Evolutionary conservation across 352 stramenopile genomes (phyloP), one percentile per base, ranked within the genome.

Genomic region (Phytophthora sp.): DNA sequence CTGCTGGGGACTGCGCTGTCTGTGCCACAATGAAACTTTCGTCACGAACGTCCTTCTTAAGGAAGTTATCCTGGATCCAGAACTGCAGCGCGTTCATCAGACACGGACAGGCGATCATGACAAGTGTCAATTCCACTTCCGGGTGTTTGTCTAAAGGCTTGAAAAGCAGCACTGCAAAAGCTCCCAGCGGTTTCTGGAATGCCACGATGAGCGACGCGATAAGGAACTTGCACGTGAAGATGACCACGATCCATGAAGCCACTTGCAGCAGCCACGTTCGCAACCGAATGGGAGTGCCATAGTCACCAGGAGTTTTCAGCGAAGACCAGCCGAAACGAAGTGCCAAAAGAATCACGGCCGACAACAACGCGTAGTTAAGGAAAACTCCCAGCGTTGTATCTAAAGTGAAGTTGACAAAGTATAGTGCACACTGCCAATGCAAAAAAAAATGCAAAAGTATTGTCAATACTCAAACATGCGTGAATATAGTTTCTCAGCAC

Each of bases 81-180:
- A 95, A 96, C 58, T 96, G 89, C 44, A 95, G 51, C 15, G 82
- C 88, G 66, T 96, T 96, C 87, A 96, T 95, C 18, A 95, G 54
- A 57, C 84, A 93, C 39, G 89, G 89, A 66, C 89, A 96, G 6
- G 80, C 84, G 52, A 96, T 92, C 89, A 96, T 96, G 39, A 96
- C 89, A 49, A 96, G 57, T 23, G 70, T 75, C 47, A 96, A 66
- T 57, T 96, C 89, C 15, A 90, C 63, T n/a, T 79, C 73, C 5
- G 89, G 89, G 49, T 93, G 78, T 7, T 76, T 66, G 23, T 76
- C 65, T 33, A 95, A 66, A 20, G 89, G 89, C 46, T 74, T 71
- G 51, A 96, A 96, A 1, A 94, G 52, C 74, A 83, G 81, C 11
- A 74, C 53, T 7, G 87, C 88, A 18, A 91, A 61, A 16, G 76